Conservation (phyloP, 176 grass and related monocot genomes). For the Calamus simplicifolius region DNA sequence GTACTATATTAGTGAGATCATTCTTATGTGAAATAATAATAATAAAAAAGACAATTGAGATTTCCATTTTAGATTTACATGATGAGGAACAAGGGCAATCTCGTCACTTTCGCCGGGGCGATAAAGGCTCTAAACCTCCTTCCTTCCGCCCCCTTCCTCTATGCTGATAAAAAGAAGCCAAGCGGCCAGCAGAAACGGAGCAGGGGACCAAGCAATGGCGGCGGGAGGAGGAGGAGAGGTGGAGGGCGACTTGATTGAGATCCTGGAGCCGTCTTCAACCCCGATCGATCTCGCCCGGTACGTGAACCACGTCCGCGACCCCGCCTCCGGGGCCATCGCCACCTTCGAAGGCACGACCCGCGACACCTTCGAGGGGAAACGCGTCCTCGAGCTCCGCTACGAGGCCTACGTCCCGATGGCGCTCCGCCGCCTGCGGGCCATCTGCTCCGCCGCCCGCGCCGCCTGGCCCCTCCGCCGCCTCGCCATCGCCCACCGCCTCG, state of each 20-base stretch:
- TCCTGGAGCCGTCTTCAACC: slow-evolving; percentile 42
- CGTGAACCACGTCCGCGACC: slow-evolving; percentile 72
- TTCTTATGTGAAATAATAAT: no score
- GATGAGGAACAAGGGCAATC: no score
- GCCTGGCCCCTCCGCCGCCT: slow-evolving; percentile 41
- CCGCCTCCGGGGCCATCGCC: slow-evolving; percentile 74
- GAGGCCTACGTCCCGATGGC: slow-evolving; percentile 89
- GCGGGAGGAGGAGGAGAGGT: neutral
- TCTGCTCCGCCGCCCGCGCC: slow-evolving; percentile 45
- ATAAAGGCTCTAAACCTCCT: no score
- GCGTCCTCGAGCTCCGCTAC: slow-evolving; percentile 82
- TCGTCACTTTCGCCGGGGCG: no score
- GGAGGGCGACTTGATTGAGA: slow-evolving; percentile 43
- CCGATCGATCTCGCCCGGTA: slow-evolving; percentile 47
- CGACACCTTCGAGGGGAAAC: slow-evolving; percentile 68
- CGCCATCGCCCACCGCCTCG: slow-evolving; percentile 69
- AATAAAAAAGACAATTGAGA: no score
- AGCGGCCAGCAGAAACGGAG: no score
- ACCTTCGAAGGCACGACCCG: slow-evolving; percentile 91
- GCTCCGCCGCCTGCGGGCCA: slow-evolving; percentile 35
- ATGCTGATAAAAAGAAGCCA: no score
- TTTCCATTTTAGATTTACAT: no score
- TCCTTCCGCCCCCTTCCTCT: no score
- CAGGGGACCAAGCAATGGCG: neutral
- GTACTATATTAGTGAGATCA: no score